Evolutionary conservation across 768 basidiomycete species (phyloP).

Genomic region (Trametes sanguinea): DNA sequence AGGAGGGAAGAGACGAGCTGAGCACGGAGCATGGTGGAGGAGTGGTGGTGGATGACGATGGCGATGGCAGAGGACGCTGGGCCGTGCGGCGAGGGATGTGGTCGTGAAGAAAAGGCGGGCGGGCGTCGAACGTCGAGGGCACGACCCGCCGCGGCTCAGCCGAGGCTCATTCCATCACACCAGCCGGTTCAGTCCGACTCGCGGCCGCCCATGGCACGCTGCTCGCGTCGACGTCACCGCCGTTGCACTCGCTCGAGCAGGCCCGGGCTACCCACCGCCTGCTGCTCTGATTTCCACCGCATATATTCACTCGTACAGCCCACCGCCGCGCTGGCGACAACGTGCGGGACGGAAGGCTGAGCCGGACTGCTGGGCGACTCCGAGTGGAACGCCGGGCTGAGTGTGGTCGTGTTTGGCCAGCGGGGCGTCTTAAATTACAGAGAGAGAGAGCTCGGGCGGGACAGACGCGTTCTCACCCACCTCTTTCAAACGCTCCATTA

Average conservation of each 20-base stretch:
- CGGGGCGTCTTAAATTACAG: constrained; percentile 18
- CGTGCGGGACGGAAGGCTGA: constrained; percentile 6
- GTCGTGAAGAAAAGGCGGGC: constrained; percentile 23
- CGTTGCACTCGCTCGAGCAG: background rate
- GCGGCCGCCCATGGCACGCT: background rate
- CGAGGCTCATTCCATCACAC: constrained; percentile 27
- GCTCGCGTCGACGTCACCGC: constrained; percentile 3
- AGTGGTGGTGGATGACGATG: background rate
- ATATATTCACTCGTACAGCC: background rate
- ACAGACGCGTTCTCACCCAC: constrained; percentile 28
- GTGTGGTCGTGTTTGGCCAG: constrained; percentile 31
- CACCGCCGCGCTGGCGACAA: background rate
- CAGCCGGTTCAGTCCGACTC: constrained; percentile 34
- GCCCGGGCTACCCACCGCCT: background rate
- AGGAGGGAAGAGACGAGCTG: constrained; percentile 63
- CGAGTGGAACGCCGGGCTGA: constrained; percentile 12
- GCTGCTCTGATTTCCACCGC: background rate
- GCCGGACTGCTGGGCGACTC: background rate
- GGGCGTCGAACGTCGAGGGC: constrained; percentile 18
- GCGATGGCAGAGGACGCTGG: constrained; percentile 1
- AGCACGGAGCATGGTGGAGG: constrained; percentile 50
- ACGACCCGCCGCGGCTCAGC: constrained; percentile 30
- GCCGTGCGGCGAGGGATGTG: constrained; percentile 14
- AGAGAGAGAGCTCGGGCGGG: background rate
- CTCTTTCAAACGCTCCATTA: constrained; percentile 17